Evolutionary conservation across 2,329 filamentous ascomycete species (phyloP).

Genomic region (Sporothrix phasma): DNA sequence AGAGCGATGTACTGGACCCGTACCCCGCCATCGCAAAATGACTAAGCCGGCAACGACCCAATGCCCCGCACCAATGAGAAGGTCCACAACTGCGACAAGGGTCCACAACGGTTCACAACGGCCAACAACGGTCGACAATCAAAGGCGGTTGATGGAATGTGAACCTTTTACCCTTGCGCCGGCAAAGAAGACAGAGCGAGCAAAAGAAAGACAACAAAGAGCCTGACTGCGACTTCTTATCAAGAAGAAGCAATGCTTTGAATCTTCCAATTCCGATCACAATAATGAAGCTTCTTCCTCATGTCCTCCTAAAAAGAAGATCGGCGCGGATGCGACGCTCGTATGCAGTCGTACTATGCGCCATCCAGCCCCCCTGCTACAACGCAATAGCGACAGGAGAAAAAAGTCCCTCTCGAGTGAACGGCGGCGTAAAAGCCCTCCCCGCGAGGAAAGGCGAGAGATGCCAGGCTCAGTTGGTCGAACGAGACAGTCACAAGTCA

Average conservation of each 20-base stretch:
- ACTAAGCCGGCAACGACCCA: not conserved
- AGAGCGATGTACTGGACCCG: not conserved
- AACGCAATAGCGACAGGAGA: not conserved
- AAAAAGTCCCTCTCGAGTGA: not conserved
- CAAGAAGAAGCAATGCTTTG: no score
- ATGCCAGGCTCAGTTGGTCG: not conserved
- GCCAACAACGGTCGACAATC: not conserved
- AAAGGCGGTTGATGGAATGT: not conserved
- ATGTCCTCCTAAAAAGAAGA: not conserved
- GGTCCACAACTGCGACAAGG: not conserved
- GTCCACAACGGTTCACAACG: not conserved
- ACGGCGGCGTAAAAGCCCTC: not conserved
- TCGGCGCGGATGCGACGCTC: conserved; percentile 1
- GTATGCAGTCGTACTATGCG: not conserved
- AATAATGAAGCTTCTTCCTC: not conserved
- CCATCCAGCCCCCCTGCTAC: not conserved
- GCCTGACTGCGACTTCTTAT: no score
- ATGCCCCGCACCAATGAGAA: conserved; percentile 9
- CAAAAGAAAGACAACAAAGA: no score
- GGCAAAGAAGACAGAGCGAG: no score
- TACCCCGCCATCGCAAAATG: conserved; percentile 4
- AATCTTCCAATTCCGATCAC: not conserved
- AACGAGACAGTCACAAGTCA: not conserved
- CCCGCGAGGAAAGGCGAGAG: not conserved
- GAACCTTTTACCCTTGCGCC: no score